Base-by-base conservation (phyloP, 73 alveolate species). In the Blepharisma stoltei region DNA sequence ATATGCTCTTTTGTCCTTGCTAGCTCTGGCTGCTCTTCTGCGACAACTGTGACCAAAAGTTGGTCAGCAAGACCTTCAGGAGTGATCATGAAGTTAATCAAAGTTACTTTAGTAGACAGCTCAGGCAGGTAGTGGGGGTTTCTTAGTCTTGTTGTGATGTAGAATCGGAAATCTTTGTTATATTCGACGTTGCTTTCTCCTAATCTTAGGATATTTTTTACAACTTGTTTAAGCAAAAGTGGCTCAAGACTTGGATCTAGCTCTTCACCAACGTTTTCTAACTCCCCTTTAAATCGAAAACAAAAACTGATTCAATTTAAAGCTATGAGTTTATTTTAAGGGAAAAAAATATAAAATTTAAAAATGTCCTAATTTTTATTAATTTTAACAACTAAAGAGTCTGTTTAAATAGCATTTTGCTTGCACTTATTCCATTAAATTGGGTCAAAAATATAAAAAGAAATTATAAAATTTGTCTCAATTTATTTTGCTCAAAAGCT, bases 41-140 rank as follows among this genome's bases (percentile, higher is more conserved):
- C 93, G 18, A 98, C 99, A 66, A 98, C 96, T 49, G 93, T 87
- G 80, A 94, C 97, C 82, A 98, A 82, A 84, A 98, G 83, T 84
- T 98, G 97, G 84, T 97, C 99, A 85, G 93, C 92, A 43, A 97
- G 92, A 32, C 99, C 99, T 76, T 95, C 99, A 84, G 88, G 96
- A 44, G 99, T 97, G 84, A 97, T 97, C 97, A 97, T 97, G 81
- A 97, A 97, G 91, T 97, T 97, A 45, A 97, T 87, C 68, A 97
- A 82, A 43, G 99, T 95, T 52, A 97, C 98, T 78, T 80, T 93
- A 14, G 97, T 97, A 7, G 98, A 94, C 23, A 97, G 88, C 89
- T 97, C 99, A 0, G 99, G 99, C 68, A 97, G 77, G 85, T 97
- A 97, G 83, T 97, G 99, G 41, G 99, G 99, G 84, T 97, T 97